phyloP scores from a whole-genome alignment of 2,329 filamentous ascomycete genomes.

The Cordyceps militaris region DNA sequence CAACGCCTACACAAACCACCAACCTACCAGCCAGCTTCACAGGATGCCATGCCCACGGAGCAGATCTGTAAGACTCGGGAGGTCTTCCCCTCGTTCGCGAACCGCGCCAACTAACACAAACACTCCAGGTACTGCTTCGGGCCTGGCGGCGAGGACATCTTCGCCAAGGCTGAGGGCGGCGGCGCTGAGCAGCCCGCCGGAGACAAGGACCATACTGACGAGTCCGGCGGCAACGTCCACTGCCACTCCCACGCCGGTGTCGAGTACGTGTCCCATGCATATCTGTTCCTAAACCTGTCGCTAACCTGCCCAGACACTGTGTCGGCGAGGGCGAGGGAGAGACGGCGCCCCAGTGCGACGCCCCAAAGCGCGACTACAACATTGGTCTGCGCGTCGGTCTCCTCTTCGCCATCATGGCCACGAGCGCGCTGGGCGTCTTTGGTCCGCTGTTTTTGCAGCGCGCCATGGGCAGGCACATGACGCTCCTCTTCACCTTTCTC shows the following conservation, averaged over 20 bases:
- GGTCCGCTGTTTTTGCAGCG: conserved; percentile 56
- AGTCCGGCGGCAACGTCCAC: conserved; percentile 28
- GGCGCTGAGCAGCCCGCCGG: conserved; percentile 17
- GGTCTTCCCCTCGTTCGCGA: not conserved
- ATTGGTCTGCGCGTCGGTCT: conserved; percentile 62
- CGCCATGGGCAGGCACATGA: conserved; percentile 44
- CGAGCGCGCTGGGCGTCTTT: conserved; percentile 62
- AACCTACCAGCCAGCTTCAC: conserved; percentile 55
- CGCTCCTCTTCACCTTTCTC: conserved; percentile 51
- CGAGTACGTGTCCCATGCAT: conserved; percentile 46
- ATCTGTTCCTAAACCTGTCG: not conserved
- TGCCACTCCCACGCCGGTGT: conserved; percentile 73
- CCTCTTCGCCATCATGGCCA: conserved; percentile 63
- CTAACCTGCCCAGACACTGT: conserved; percentile 45
- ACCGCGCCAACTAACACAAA: not conserved
- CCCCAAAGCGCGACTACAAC: conserved; percentile 51
- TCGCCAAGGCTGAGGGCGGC: conserved; percentile 37
- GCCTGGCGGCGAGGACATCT: conserved; percentile 52
- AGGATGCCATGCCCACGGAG: conserved; percentile 56
- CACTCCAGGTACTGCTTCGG: conserved; percentile 54
- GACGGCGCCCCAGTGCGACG: conserved; percentile 38
- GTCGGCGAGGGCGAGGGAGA: conserved; percentile 38
- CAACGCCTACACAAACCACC: conserved; percentile 46
- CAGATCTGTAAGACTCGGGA: conserved; percentile 44
- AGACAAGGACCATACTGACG: conserved; percentile 17